Conservation (phyloP, 176 grass and related monocot genomes). For the Ananas comosus region DNA sequence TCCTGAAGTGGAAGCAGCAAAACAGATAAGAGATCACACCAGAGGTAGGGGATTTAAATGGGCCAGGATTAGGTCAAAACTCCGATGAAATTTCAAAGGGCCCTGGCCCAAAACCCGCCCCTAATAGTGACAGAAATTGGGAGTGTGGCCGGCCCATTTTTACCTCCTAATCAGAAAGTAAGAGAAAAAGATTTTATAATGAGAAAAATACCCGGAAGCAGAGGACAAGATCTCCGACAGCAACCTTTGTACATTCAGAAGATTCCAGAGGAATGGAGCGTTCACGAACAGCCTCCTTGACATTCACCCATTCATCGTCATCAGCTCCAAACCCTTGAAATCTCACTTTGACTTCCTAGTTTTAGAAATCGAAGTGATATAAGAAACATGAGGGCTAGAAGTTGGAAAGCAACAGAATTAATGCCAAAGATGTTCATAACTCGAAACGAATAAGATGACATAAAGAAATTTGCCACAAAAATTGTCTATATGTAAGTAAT, state of each 20-base stretch:
- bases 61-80: too few relatives aligned
- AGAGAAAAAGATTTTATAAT: neutral
- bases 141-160: too few relatives aligned
- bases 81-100: too few relatives aligned
- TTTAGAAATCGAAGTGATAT: slow-evolving; percentile 7
- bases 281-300: slow-evolving; percentile 59
- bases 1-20: slow-evolving; percentile 37
- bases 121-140: too few relatives aligned
- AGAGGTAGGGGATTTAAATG: neutral
- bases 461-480: neutral
- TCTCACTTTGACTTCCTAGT: slow-evolving; percentile 89
- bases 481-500: too few relatives aligned
- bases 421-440: slow-evolving; percentile 8
- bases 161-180: neutral
- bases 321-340: slow-evolving; percentile 75
- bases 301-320: slow-evolving; percentile 98
- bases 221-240: slow-evolving; percentile 70
- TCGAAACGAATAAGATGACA: slow-evolving; percentile 2
- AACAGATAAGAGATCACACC: slow-evolving; percentile 4
- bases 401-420: neutral
- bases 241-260: slow-evolving; percentile 52
- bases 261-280: slow-evolving; percentile 85
- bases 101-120: too few relatives aligned
- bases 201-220: slow-evolving; percentile 46
- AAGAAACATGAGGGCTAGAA: slow-evolving; percentile 4